These are phyloP conservation scores for Hypoxylon sp. DNA, from an alignment of 2,329 filamentous ascomycete genomes.

Conservation along the genomic window DNA sequence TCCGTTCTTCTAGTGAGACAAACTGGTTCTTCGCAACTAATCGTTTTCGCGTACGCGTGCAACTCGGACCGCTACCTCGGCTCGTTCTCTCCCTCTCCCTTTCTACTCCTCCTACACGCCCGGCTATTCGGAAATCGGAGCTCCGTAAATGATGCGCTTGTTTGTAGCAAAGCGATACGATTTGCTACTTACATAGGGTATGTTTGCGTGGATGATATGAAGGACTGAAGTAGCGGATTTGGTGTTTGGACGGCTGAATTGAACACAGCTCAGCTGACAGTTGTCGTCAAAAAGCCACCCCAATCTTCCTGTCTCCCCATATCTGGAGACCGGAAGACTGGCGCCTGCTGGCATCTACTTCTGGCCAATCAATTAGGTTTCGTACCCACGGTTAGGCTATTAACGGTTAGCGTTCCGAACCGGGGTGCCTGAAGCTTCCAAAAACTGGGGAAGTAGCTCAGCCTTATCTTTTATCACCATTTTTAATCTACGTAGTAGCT, in stretches of 20 bases:
- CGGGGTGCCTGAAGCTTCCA: conserved; percentile 24
- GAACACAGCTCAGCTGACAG: conserved; percentile 37
- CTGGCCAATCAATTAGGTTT: conserved; percentile 32
- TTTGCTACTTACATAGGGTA: conserved; percentile 1
- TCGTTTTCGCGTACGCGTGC: conserved; percentile 28
- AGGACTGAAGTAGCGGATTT: conserved; percentile 12
- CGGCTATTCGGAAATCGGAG: background rate
- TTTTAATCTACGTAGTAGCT: background rate
- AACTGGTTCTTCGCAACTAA: conserved; percentile 6
- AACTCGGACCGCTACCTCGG: conserved; percentile 11
- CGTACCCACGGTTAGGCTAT: conserved; percentile 32
- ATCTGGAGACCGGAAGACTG: conserved; percentile 22
- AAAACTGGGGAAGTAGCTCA: conserved; percentile 37
- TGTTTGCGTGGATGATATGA: conserved; percentile 14
- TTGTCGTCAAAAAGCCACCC: conserved; percentile 37
- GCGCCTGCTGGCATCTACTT: conserved; percentile 27
- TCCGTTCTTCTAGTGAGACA: conserved; percentile 25
- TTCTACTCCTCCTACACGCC: background rate
- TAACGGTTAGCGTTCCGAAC: conserved; percentile 33
- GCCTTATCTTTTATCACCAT: conserved; percentile 34
- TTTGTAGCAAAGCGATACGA: conserved; percentile 6
- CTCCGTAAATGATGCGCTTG: background rate
- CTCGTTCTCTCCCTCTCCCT: background rate
- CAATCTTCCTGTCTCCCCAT: conserved; percentile 21
- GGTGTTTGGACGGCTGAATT: conserved; percentile 1